Conservation (phyloP, 345 rosid genomes). For the Luvunga scandens region DNA sequence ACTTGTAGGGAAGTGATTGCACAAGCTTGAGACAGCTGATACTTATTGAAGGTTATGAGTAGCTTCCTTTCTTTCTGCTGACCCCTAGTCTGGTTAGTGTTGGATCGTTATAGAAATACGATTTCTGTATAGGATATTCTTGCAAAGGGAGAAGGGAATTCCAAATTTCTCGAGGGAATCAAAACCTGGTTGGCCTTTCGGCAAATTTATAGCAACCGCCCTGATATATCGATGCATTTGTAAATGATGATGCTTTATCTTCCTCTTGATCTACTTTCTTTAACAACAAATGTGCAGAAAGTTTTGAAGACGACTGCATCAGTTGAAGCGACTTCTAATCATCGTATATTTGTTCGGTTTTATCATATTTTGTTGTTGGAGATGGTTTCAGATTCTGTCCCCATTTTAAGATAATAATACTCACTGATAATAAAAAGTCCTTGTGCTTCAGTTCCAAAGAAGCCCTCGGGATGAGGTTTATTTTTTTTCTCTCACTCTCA, state of each 20-base stretch:
- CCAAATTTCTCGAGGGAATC: neutral
- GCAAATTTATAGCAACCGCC: neutral
- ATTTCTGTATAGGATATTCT: constrained; percentile 1
- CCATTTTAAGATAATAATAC: too few relatives aligned
- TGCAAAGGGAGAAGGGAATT: neutral
- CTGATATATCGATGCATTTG: neutral
- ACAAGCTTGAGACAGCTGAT: neutral
- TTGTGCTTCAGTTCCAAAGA: too few relatives aligned
- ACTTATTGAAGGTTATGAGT: constrained; percentile 4
- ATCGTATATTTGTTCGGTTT: neutral
- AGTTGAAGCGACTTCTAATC: neutral
- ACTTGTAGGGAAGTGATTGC: constrained; percentile 57
- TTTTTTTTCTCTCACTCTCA: too few relatives aligned
- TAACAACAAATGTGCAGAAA: neutral
- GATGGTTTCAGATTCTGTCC: neutral
- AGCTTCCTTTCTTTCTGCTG: neutral
- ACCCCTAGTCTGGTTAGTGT: neutral
- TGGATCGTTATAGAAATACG: neutral
- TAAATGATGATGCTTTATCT: neutral
- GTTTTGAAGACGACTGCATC: neutral
- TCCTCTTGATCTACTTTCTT: neutral
- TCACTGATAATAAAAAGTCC: too few relatives aligned
- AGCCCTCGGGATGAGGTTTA: too few relatives aligned
- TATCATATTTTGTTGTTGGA: neutral
- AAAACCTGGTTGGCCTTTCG: neutral